Evolutionary conservation across 805 yeast genomes (phyloP).

Genomic region (Starmerella stigmatis): DNA sequence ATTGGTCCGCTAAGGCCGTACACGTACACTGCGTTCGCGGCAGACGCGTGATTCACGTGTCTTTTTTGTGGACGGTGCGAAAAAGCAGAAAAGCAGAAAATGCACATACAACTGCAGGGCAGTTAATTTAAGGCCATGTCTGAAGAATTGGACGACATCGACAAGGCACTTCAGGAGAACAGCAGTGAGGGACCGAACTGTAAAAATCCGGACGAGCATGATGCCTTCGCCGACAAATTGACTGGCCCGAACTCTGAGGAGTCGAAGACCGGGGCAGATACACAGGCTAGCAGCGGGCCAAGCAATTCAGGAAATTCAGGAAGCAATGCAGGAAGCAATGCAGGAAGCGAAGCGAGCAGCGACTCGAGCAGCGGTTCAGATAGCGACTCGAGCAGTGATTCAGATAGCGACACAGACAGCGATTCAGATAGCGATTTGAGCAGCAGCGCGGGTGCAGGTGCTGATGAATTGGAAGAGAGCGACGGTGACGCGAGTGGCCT

Average conservation of each 20-base stretch:
- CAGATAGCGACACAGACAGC: neutral
- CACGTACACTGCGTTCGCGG: neutral
- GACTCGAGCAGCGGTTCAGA: no score
- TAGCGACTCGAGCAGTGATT: neutral
- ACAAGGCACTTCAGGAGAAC: conserved; percentile 11
- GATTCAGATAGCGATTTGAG: conserved; percentile 16
- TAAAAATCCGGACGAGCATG: no score
- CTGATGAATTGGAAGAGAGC: conserved; percentile 19
- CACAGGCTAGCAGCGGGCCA: no score
- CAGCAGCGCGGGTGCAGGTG: conserved; percentile 24
- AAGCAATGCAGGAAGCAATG: no score
- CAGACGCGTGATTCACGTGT: neutral
- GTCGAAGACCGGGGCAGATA: no score
- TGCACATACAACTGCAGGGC: neutral
- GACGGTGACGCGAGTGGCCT: conserved; percentile 21
- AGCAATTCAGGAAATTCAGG: no score
- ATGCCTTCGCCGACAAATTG: no score
- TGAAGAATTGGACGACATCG: conserved; percentile 10
- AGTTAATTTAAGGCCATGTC: neutral
- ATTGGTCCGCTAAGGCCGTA: no score
- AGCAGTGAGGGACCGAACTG: no score
- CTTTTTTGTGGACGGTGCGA: conserved; percentile 1
- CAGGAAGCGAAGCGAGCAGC: neutral
- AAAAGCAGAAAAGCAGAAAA: neutral
- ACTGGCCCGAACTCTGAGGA: no score